phyloP scores from a whole-genome alignment of 805 yeast genomes.

The Metschnikowia proteae region DNA sequence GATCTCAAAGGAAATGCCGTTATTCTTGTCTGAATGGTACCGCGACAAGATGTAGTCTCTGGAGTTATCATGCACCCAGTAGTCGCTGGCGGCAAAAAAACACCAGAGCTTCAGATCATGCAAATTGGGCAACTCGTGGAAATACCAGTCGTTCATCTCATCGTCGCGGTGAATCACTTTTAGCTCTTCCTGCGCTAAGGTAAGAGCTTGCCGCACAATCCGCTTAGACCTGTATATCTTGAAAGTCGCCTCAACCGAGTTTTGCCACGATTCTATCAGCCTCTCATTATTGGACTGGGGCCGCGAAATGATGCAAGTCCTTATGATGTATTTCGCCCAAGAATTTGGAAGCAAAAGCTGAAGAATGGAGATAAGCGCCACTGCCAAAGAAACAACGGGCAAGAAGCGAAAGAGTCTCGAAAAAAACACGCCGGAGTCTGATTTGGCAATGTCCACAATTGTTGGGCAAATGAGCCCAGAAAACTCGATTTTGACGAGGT shows the following conservation, averaged over 20 bases:
- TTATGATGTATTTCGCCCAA: conserved; percentile 22
- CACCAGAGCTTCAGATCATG: conserved; percentile 43
- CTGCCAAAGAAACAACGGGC: conserved; percentile 31
- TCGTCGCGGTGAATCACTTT: conserved; percentile 44
- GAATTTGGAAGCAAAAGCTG: conserved; percentile 28
- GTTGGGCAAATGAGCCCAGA: conserved; percentile 72
- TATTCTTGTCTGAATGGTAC: conserved; percentile 28
- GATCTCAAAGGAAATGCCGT: conserved; percentile 28
- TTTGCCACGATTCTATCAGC: conserved; percentile 29
- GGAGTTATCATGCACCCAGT: conserved; percentile 59
- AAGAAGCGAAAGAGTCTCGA: conserved; percentile 23
- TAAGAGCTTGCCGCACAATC: conserved; percentile 52
- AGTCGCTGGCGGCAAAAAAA: conserved; percentile 56
- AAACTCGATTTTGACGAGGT: conserved; percentile 33
- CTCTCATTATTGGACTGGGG: conserved; percentile 19
- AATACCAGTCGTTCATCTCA: conserved; percentile 48
- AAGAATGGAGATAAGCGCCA: conserved; percentile 23
- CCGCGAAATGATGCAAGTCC: conserved; percentile 22
- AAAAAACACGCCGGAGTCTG: conserved; percentile 32
- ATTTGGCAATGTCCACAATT: conserved; percentile 53
- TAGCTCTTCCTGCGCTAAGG: conserved; percentile 61
- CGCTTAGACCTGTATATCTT: conserved; percentile 39
- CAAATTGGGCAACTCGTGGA: conserved; percentile 23
- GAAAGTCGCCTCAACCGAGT: conserved; percentile 41
- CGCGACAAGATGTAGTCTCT: conserved; percentile 41